These are phyloP conservation scores for Dendrocalamus sinicus DNA, from an alignment of 176 grass and related monocot genomes.

Conservation along the genomic window DNA sequence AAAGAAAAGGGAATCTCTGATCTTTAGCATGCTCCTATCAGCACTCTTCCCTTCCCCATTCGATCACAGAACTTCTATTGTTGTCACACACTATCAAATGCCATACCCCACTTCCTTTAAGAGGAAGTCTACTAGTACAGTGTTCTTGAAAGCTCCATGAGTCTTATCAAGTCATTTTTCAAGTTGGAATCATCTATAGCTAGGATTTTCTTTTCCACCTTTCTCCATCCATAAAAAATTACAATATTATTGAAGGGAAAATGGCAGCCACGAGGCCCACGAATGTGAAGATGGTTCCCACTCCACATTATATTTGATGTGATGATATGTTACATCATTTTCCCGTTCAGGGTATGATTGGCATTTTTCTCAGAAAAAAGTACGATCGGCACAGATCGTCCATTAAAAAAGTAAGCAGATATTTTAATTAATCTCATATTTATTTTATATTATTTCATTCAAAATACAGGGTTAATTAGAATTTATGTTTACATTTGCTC, in stretches of 20 bases:
- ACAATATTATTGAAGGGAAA: constrained; percentile 15
- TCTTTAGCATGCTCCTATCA: constrained; percentile 23
- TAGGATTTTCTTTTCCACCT: constrained; percentile 33
- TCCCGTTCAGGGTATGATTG: background rate
- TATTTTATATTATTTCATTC: background rate
- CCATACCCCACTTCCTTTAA: constrained; percentile 52
- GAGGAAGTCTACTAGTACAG: constrained; percentile 61
- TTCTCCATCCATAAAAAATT: constrained; percentile 30
- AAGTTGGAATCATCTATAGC: constrained; percentile 35
- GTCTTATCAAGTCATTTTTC: constrained; percentile 53
- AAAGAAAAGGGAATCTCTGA: background rate
- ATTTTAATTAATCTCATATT: background rate
- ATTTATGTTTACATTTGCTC: background rate
- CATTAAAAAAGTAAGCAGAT: background rate
- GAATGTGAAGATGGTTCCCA: background rate
- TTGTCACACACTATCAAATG: constrained; percentile 41
- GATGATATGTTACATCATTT: constrained; percentile 25
- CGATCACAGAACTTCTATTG: constrained; percentile 29
- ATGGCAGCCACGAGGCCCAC: background rate
- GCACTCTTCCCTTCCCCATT: constrained; percentile 16
- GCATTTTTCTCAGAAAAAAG: constrained; percentile 8
- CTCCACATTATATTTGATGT: constrained; percentile 27
- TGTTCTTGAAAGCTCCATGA: constrained; percentile 49
- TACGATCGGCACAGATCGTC: background rate
- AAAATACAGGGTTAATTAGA: background rate